Evolutionary conservation across 179 eudicot genomes (phyloP), one percentile per base, ranked within the genome.

Genomic region (Drosera spatulata): DNA sequence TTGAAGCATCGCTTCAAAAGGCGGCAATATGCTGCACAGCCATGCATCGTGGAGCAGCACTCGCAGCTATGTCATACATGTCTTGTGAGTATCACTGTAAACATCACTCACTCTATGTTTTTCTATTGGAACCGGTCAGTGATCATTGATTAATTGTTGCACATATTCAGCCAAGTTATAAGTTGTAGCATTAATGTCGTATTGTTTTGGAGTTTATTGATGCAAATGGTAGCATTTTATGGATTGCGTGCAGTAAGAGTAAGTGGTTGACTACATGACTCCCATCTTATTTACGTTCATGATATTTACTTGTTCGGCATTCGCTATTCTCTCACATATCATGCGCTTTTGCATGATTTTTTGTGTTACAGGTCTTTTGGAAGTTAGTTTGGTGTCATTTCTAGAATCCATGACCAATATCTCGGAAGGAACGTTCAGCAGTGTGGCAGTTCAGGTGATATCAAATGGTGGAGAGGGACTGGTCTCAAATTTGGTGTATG

Each of bases 31-130:
- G 95, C 60, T 83, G 94, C 74, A 94, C 97, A 41, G 97, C 99
- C 70, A 86, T 94, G 97, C 99, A 94, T 74, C 97, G 99, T 60
- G 99, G 97, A 79, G 99, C 97, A 68, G 97, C 99, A 72, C 80
- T 94, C 56, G 81, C 97, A 58, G 99, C 99, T 65, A 86, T 94
- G 99, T 81, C 99, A 42, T 94, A 78, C 79, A 79, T 94, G 73
- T 86, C 95, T 5, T 81, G 99, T 94, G 75, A 81, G 95, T 63
- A 57, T 56, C 8, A 13, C 58, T 51, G n/a, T 13, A 2, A 11
- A 33, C 53, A 44, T 50, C 40, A 10, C 53, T 51, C 7, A 4
- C 33, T 13, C 13, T 4, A 2, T 41, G 45, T 1, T 50, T 2
- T 7, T 6, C 50, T 39, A 39, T 40, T 44, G 42, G 14, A 3